Percentiles rank a stretch among this genome's conserved stretches.
These are phyloP conservation scores for Ceratobasidium sp. DNA, from an alignment of 1,284 basidiomycete species.

Conservation along the genomic window DNA sequence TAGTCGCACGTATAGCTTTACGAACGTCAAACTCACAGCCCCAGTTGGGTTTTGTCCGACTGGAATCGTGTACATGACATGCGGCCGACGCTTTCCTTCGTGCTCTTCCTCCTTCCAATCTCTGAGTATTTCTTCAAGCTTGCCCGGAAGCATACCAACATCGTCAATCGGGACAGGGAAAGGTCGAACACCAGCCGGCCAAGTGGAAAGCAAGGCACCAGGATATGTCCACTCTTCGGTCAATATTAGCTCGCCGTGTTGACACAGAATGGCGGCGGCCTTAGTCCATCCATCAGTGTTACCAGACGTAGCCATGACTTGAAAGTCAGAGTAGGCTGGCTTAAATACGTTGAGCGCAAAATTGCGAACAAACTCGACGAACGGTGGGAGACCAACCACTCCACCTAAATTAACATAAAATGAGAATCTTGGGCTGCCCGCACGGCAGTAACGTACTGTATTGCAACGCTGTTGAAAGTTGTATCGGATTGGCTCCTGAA, in stretches of 20 bases:
- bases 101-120: slow-evolving; percentile 76
- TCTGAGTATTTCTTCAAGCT: slow-evolving; percentile 71
- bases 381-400: slow-evolving; percentile 68
- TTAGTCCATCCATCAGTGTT: slow-evolving; percentile 83
- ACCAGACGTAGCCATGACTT: slow-evolving; percentile 75
- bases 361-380: slow-evolving; percentile 69
- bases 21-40: slow-evolving; percentile 63
- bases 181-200: slow-evolving; percentile 67
- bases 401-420: slow-evolving; percentile 54
- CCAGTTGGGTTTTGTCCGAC: slow-evolving; percentile 87
- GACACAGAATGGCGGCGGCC: slow-evolving; percentile 70
- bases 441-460: slow-evolving; percentile 65
- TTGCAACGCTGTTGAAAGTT: slow-evolving; percentile 78
- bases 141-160: slow-evolving; percentile 76
- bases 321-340: slow-evolving; percentile 78
- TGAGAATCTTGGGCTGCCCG: neutral
- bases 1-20: slow-evolving; percentile 13
- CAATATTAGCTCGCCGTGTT: slow-evolving; percentile 80
- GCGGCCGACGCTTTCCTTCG: slow-evolving; percentile 73
- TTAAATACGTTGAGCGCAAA: slow-evolving; percentile 75
- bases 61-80: slow-evolving; percentile 81
- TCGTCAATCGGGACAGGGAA: slow-evolving; percentile 79
- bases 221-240: slow-evolving; percentile 82
- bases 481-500: slow-evolving; percentile 62
- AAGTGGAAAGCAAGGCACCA: slow-evolving; percentile 62